phyloP scores from a whole-genome alignment of 2,329 filamentous ascomycete species.

The Botrytis cinerea region DNA sequence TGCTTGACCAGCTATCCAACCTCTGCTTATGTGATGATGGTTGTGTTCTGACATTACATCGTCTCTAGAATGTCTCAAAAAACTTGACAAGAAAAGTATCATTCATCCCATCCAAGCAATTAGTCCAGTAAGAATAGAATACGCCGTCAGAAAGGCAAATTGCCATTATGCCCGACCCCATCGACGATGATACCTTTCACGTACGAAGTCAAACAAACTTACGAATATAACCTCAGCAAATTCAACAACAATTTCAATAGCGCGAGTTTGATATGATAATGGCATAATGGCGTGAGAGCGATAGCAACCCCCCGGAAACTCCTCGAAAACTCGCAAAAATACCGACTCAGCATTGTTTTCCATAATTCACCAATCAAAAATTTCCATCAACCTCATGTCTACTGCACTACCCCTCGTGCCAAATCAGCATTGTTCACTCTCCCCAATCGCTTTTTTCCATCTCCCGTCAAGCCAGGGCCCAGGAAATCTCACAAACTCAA shows the following conservation, averaged over 20 bases:
- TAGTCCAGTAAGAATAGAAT: conserved; percentile 19
- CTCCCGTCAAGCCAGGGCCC: not conserved
- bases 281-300: not conserved
- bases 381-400: not conserved
- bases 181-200: conserved; percentile 11
- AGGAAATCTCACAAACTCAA: not conserved
- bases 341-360: not conserved
- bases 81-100: conserved; percentile 14
- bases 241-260: conserved; percentile 7
- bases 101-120: conserved; percentile 10
- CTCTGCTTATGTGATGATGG: conserved; percentile 18
- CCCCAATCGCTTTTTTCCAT: conserved; percentile 1
- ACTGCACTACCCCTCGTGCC: too few relatives aligned
- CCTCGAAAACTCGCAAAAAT: not conserved
- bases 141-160: conserved; percentile 5
- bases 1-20: not conserved
- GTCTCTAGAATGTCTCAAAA: conserved; percentile 24
- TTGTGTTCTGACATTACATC: conserved; percentile 15
- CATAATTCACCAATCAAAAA: not conserved
- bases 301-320: not conserved
- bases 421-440: not conserved
- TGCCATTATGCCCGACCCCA: conserved; percentile 3
- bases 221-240: conserved; percentile 13
- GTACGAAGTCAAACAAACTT: not conserved
- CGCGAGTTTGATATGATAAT: not conserved